These are phyloP conservation scores for Neurospora sp. DNA, from an alignment of 495 filamentous ascomycete species.

Conservation along the genomic window DNA sequence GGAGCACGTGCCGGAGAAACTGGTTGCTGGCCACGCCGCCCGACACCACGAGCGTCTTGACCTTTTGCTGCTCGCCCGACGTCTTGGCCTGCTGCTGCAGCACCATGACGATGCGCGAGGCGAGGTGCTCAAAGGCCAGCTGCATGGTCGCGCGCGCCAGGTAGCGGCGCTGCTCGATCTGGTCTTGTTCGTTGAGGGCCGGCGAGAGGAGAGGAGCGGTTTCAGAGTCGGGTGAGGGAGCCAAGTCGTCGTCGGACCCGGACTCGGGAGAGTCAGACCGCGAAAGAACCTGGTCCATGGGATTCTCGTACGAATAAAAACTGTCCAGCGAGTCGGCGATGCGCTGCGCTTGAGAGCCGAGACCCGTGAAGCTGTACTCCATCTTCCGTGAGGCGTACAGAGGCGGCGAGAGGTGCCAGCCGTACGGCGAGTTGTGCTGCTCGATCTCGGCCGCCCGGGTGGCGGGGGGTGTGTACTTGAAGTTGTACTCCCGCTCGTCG, in stretches of 20 bases:
- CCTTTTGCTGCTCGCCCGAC: neutral
- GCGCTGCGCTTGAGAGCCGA: constrained; percentile 21
- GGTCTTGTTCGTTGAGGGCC: constrained; percentile 5
- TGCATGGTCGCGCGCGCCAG: constrained; percentile 66
- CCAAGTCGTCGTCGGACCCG: constrained; percentile 14
- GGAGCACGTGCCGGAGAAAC: constrained; percentile 62
- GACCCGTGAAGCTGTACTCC: constrained; percentile 30
- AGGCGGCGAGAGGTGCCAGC: constrained; percentile 28
- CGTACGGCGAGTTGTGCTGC: constrained; percentile 12
- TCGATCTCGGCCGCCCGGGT: constrained; percentile 45
- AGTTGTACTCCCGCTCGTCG: constrained; percentile 20
- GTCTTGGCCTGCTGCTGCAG: constrained; percentile 27
- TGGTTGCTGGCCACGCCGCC: constrained; percentile 83
- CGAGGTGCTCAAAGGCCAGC: constrained; percentile 82
- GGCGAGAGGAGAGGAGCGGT: neutral
- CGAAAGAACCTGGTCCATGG: neutral
- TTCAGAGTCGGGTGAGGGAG: neutral
- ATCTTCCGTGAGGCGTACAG: constrained; percentile 15
- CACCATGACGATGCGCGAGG: constrained; percentile 57
- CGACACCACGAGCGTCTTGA: constrained; percentile 65
- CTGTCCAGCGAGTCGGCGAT: constrained; percentile 4
- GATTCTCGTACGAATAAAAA: neutral
- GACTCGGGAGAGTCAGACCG: neutral
- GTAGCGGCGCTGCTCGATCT: constrained; percentile 39
- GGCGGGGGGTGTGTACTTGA: constrained; percentile 46